phyloP scores from a whole-genome alignment of 2,329 filamentous ascomycete genomes.

The Arachnomyces sp. region DNA sequence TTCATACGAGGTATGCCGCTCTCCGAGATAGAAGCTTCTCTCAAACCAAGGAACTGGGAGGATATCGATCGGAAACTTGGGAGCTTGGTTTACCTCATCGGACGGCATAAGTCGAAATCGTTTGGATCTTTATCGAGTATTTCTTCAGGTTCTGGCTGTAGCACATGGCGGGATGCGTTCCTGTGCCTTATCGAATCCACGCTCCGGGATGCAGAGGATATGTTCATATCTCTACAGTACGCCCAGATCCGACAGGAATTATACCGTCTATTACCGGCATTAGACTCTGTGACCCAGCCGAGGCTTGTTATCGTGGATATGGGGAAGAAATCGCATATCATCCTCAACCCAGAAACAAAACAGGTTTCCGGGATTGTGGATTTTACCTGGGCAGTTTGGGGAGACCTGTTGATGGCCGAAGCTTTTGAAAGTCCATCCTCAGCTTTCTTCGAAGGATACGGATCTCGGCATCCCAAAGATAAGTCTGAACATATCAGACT shows the following conservation, averaged over 20 bases:
- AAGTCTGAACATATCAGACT: conserved; percentile 23
- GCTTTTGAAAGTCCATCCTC: conserved; percentile 36
- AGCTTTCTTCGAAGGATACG: conserved; percentile 31
- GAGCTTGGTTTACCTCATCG: conserved; percentile 33
- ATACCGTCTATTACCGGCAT: conserved; percentile 33
- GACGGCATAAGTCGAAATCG: conserved; percentile 37
- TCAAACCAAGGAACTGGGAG: conserved; percentile 23
- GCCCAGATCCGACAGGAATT: conserved; percentile 46
- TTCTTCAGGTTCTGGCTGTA: conserved; percentile 36
- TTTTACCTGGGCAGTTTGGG: conserved; percentile 49
- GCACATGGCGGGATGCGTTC: conserved; percentile 50
- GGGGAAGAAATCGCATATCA: conserved; percentile 42
- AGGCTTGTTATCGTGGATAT: conserved; percentile 46
- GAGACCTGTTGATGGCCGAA: conserved; percentile 48
- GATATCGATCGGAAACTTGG: conserved; percentile 31
- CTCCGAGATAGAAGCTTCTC: conserved; percentile 21
- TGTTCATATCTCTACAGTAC: conserved; percentile 51
- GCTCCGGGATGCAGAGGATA: conserved; percentile 52
- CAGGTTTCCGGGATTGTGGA: conserved; percentile 46
- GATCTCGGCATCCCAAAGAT: conserved; percentile 16
- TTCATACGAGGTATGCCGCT: conserved; percentile 28
- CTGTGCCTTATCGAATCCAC: conserved; percentile 44
- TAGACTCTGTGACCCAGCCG: conserved; percentile 46
- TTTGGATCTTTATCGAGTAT: conserved; percentile 48
- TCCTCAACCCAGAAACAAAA: conserved; percentile 43